A percentile compares a stretch with the other conserved stretches of the same genome.
Evolutionary conservation across 176 grass and related monocot species (phyloP).

Genomic region (Musa schizocarpa): DNA sequence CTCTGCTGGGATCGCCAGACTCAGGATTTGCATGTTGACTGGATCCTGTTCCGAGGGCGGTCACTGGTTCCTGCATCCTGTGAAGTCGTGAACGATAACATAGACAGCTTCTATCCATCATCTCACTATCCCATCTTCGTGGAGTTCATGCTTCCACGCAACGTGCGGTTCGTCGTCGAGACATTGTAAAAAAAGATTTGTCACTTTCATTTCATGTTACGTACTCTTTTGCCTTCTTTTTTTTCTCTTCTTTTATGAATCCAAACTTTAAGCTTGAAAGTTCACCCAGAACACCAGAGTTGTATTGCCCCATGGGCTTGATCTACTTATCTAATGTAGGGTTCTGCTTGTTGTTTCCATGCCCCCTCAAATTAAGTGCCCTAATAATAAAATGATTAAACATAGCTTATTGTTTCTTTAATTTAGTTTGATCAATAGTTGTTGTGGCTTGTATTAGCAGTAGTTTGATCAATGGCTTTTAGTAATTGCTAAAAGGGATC

Average conservation of each 20-base stretch:
- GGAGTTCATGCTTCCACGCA: slow-evolving; percentile 86
- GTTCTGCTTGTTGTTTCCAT: too few species aligned
- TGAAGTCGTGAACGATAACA: slow-evolving; percentile 96
- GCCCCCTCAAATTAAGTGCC: too few species aligned
- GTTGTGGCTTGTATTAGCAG: too few species aligned
- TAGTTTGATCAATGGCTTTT: too few species aligned
- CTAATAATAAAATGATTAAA: too few species aligned
- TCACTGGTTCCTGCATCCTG: slow-evolving; percentile 78
- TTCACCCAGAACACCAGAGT: too few species aligned
- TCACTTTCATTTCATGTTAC: background rate
- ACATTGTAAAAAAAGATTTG: background rate
- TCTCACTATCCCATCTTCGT: slow-evolving; percentile 81
- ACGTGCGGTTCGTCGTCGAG: slow-evolving; percentile 45
- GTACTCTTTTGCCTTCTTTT: background rate
- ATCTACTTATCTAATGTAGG: too few species aligned
- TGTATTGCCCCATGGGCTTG: too few species aligned
- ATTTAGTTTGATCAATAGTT: too few species aligned
- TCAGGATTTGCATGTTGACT: slow-evolving; percentile 93
- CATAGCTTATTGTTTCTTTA: too few species aligned
- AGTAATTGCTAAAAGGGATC: too few species aligned
- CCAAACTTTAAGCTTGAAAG: too few species aligned
- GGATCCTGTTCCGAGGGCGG: slow-evolving; percentile 85
- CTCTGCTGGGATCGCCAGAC: slow-evolving; percentile 98
- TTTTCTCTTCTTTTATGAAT: background rate
- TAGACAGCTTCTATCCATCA: slow-evolving; percentile 83